Conservation (phyloP, 1,139 yeast genomes). For the Candida mesenterica region DNA sequence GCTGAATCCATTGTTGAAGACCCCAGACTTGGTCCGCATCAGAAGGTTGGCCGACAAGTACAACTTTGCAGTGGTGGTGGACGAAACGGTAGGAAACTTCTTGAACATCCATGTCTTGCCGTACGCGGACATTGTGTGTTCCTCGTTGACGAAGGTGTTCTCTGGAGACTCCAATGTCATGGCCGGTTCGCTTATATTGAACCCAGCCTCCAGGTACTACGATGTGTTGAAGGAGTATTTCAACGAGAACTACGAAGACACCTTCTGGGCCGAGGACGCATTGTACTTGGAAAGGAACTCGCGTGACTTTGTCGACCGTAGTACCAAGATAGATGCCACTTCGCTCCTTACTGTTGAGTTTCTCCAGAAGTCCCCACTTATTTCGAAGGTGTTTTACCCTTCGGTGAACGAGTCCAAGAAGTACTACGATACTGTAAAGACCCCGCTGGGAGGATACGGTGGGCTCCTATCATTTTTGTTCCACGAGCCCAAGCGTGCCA, state of each 20-base stretch:
- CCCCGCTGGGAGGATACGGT: conserved; percentile 84
- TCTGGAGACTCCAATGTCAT: conserved; percentile 94
- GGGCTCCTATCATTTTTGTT: conserved; percentile 82
- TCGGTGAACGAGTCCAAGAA: conserved; percentile 49
- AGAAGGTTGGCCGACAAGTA: conserved; percentile 64
- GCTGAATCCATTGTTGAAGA: conserved; percentile 81
- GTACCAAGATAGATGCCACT: conserved; percentile 64
- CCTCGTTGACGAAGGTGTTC: conserved; percentile 88
- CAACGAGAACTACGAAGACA: conserved; percentile 61
- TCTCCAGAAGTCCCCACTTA: conserved; percentile 44
- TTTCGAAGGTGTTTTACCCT: conserved; percentile 74
- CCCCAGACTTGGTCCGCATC: conserved; percentile 71
- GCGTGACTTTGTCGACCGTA: conserved; percentile 76
- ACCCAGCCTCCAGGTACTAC: conserved; percentile 62
- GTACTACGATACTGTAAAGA: conserved; percentile 71
- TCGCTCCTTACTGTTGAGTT: conserved; percentile 56
- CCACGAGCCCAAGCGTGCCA: conserved; percentile 63
- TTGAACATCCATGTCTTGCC: conserved; percentile 80
- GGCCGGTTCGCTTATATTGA: conserved; percentile 87
- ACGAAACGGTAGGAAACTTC: conserved; percentile 92
- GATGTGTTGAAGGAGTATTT: conserved; percentile 50
- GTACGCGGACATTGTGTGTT: conserved; percentile 79
- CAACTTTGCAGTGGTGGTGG: conserved; percentile 78
- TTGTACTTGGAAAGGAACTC: conserved; percentile 89
- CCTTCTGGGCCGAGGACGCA: conserved; percentile 92